phyloP scores from a whole-genome alignment of 495 filamentous ascomycete genomes.

The Tuber magnatum region DNA sequence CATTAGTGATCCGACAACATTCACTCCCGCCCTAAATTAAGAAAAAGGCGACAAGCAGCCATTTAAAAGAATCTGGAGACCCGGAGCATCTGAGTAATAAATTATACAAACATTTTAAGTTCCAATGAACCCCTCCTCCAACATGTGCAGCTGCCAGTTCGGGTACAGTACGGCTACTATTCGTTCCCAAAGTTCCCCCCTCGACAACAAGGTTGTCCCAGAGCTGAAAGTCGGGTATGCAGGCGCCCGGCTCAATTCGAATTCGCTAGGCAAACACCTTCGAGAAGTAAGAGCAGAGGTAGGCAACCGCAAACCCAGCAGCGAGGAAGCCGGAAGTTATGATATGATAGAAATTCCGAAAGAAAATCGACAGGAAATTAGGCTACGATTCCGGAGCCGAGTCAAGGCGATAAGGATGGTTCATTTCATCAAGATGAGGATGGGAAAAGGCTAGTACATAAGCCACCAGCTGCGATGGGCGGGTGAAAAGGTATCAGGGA shows the following conservation, averaged over 20 bases:
- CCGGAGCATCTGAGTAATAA: slow-evolving; percentile 3
- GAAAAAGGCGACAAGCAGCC: slow-evolving; percentile 7
- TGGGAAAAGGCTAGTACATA: slow-evolving; percentile 18
- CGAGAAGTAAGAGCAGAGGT: slow-evolving; percentile 13
- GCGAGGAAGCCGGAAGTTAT: slow-evolving; percentile 15
- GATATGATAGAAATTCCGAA: slow-evolving; percentile 22
- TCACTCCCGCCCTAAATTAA: neutral
- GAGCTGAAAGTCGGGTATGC: slow-evolving; percentile 21
- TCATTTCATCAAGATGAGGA: slow-evolving; percentile 34
- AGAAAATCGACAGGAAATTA: slow-evolving; percentile 17
- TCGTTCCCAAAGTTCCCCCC: slow-evolving; percentile 8
- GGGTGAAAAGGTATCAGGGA: slow-evolving; percentile 20
- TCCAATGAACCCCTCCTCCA: slow-evolving; percentile 7
- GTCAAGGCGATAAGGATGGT: slow-evolving; percentile 20
- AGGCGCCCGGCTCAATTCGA: slow-evolving; percentile 26
- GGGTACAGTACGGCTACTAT: slow-evolving; percentile 14
- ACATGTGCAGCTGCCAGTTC: slow-evolving; percentile 9
- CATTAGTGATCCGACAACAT: neutral
- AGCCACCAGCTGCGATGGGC: slow-evolving; percentile 23
- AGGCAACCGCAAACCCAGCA: slow-evolving; percentile 6
- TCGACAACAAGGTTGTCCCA: slow-evolving; percentile 9
- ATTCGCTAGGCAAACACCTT: slow-evolving; percentile 6
- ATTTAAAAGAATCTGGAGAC: neutral
- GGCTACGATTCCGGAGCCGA: slow-evolving; percentile 10
- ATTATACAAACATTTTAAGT: slow-evolving; percentile 28